Evolutionary conservation across 2,329 filamentous ascomycete species (phyloP).

Genomic region (Trichoderma guizhouense): DNA sequence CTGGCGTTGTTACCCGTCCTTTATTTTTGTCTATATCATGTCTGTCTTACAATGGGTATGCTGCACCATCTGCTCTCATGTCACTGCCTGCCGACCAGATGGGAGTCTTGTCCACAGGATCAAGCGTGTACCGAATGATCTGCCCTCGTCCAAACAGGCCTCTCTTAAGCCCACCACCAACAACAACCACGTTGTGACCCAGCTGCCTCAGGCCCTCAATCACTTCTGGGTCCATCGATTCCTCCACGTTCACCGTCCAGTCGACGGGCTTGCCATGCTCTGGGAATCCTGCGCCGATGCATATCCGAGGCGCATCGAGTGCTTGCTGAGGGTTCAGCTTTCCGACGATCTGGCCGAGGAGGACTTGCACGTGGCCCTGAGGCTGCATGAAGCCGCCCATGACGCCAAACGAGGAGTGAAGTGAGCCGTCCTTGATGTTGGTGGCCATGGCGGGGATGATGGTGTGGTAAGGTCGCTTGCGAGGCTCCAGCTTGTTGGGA

Average conservation of each 20-base stretch:
- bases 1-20: neutral
- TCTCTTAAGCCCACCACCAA: slow-evolving; percentile 59
- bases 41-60: slow-evolving; percentile 46
- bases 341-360: slow-evolving; percentile 85
- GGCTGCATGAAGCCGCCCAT: slow-evolving; percentile 99
- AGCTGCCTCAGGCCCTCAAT: slow-evolving; percentile 63
- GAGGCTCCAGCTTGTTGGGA: slow-evolving; percentile 74
- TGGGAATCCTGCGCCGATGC: slow-evolving; percentile 72
- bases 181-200: slow-evolving; percentile 70
- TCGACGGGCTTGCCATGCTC: slow-evolving; percentile 56
- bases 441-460: slow-evolving; percentile 94
- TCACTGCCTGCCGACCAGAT: slow-evolving; percentile 92
- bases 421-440: slow-evolving; percentile 64
- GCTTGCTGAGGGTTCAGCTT: slow-evolving; percentile 80
- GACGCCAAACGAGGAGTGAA: slow-evolving; percentile 88
- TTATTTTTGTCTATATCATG: neutral
- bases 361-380: slow-evolving; percentile 89
- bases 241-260: slow-evolving; percentile 72
- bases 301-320: slow-evolving; percentile 86
- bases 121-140: slow-evolving; percentile 74
- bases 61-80: slow-evolving; percentile 75
- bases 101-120: slow-evolving; percentile 61
- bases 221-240: slow-evolving; percentile 69
- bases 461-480: slow-evolving; percentile 93
- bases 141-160: slow-evolving; percentile 81